Evolutionary conservation across 2,329 filamentous ascomycete genomes (phyloP), one percentile per base, ranked within the genome.

Genomic region (Botrytis aclada): DNA sequence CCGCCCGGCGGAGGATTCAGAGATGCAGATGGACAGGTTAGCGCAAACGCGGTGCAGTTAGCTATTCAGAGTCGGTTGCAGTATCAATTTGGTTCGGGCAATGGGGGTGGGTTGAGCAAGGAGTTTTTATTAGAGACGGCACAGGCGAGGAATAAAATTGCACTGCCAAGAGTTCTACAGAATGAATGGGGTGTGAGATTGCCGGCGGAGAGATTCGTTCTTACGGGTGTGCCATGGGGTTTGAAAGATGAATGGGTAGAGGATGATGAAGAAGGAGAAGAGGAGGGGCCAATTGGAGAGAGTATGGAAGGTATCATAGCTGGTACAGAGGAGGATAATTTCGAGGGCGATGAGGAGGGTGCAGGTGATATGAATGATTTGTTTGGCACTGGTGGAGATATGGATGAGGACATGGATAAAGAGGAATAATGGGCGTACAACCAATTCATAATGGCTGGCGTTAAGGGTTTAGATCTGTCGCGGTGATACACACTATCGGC

Each of bases 61-160:
- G 92, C 92, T 37, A 92, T 95, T 72, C 87, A 88, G 7, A 88
- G 87, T 64, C 85, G 92, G 6, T 85, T 93, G 61, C 87, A 89
- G 43, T 92, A 90, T 80, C 90, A 93, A 80, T 94, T 94, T 82
- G 84, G 87, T 75, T 83, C 87, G 75, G 85, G 86, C 79, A 77
- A 75, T 72, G 81, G 80, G 2, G 84, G 84, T 43, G 88, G 87
- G 14, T 84, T 88, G 69, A 88, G 85, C 81, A 95, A 95, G 80
- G 93, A 95, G 76, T 94, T 92, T 81, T 86, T 95, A 84, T 83
- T 90, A 72, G 92, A 94, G 80, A 84, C 94, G n/a, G 93, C 92
- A 20, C 85, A 87, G 75, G 89, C 92, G 80, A 84, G 90, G 75
- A 94, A 94, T 82, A 88, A 88, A 77, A 84, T 91, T 41, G 87